Conservation (phyloP, 495 filamentous ascomycete species). For the Penicillium samsonianum region DNA sequence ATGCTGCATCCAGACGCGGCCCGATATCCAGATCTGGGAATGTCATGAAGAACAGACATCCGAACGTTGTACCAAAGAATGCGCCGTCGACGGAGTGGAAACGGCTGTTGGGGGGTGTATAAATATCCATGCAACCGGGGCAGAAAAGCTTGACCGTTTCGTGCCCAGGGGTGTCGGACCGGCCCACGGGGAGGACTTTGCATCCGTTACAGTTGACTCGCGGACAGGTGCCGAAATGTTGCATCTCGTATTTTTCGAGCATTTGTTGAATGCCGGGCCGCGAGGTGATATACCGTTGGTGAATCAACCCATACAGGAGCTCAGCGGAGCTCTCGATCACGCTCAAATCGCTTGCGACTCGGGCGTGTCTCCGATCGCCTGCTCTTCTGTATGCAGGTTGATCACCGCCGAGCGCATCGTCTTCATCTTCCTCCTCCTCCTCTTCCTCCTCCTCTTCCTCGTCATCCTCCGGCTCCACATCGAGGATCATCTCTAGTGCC, state of each 20-base stretch:
- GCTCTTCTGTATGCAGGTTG: slow-evolving; percentile 60
- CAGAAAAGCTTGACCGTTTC: slow-evolving; percentile 99
- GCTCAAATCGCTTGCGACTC: slow-evolving; percentile 86
- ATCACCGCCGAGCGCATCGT: slow-evolving; percentile 69
- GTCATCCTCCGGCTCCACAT: slow-evolving; percentile 94
- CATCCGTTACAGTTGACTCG: slow-evolving; percentile 84
- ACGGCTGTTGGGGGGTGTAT: slow-evolving; percentile 93
- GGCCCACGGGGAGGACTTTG: slow-evolving; percentile 87
- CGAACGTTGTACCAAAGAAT: slow-evolving; percentile 97
- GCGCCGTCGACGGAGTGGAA: slow-evolving; percentile 98
- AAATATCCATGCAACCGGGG: slow-evolving; percentile 93
- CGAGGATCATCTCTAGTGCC: slow-evolving; percentile 94
- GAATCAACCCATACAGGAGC: slow-evolving; percentile 95
- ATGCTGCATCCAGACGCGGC: slow-evolving; percentile 34
- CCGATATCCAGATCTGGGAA: slow-evolving; percentile 90
- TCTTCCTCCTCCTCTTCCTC: slow-evolving; percentile 77
- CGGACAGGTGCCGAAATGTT: slow-evolving; percentile 92
- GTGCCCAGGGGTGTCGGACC: slow-evolving; percentile 89
- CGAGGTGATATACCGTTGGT: slow-evolving; percentile 98
- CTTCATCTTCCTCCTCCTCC: slow-evolving; percentile 79
- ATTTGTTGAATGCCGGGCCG: slow-evolving; percentile 96
- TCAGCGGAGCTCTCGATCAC: slow-evolving; percentile 96
- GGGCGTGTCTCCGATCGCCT: slow-evolving; percentile 74
- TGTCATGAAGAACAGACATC: slow-evolving; percentile 92
- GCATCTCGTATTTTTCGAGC: slow-evolving; percentile 96